Conservation (phyloP, 768 basidiomycete species). For the Agaricus sinodeliciosus region DNA sequence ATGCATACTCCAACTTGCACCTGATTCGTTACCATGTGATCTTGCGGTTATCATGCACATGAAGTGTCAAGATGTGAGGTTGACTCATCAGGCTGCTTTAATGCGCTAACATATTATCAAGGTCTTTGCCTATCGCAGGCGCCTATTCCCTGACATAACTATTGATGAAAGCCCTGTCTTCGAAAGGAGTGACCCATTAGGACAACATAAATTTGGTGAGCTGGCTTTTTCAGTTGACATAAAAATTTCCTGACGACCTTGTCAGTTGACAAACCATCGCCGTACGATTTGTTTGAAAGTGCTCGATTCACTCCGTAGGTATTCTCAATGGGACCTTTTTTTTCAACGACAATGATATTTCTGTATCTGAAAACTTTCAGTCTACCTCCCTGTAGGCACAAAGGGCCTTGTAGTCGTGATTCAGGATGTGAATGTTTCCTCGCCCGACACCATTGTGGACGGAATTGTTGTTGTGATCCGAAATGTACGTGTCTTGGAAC, state of each 20-base stretch:
- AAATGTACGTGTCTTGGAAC: slow-evolving; percentile 36
- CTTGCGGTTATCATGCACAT: slow-evolving; percentile 48
- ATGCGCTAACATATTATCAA: slow-evolving; percentile 5
- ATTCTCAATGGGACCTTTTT: neutral
- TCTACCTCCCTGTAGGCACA: slow-evolving; percentile 46
- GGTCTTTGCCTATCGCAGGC: slow-evolving; percentile 23
- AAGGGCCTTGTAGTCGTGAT: slow-evolving; percentile 43
- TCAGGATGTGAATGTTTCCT: slow-evolving; percentile 42
- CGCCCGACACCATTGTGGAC: slow-evolving; percentile 47
- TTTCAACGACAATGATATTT: neutral
- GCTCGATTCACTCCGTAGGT: slow-evolving; percentile 21
- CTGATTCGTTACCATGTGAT: slow-evolving; percentile 45
- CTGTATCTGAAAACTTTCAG: slow-evolving; percentile 19
- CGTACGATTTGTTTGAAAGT: neutral
- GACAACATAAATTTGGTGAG: neutral
- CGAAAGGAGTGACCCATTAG: neutral
- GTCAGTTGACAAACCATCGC: neutral
- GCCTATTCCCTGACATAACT: slow-evolving; percentile 10
- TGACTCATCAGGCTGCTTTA: neutral
- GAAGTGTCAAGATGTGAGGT: slow-evolving; percentile 51
- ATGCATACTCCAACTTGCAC: slow-evolving; percentile 33
- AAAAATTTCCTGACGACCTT: neutral
- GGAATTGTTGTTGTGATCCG: slow-evolving; percentile 44
- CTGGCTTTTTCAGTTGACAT: too few relatives aligned
- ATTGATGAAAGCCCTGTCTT: slow-evolving; percentile 5